phyloP scores from a whole-genome alignment of 306 rosid genomes.

The Spatholobus suberectus region DNA sequence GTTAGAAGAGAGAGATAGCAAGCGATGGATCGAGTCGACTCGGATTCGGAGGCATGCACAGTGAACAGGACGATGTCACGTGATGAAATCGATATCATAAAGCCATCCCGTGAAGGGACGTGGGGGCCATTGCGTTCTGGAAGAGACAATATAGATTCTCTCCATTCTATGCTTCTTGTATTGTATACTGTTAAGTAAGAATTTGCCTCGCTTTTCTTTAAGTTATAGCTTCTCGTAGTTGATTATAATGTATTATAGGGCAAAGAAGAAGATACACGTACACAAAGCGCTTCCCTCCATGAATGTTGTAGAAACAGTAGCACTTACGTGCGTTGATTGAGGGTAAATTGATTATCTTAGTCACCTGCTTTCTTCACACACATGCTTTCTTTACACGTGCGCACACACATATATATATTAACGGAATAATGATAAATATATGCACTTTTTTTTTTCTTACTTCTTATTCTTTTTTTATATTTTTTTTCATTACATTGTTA shows the following conservation, averaged over 20 bases:
- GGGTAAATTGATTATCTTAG: not conserved
- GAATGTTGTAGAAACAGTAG: not conserved
- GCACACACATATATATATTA: too few relatives aligned
- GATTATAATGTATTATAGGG: not conserved
- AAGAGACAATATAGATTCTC: slow-evolving; percentile 47
- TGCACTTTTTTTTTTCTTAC: too few relatives aligned
- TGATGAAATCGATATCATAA: slow-evolving; percentile 18
- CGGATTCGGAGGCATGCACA: slow-evolving; percentile 39
- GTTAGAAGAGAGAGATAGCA: not conserved
- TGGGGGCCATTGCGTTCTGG: slow-evolving; percentile 49
- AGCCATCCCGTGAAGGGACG: slow-evolving; percentile 49
- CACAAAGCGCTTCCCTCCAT: not conserved
- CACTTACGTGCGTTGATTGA: not conserved
- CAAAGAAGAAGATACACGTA: not conserved
- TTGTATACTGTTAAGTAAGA: not conserved
- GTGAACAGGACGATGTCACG: slow-evolving; percentile 16
- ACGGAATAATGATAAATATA: too few relatives aligned
- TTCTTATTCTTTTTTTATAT: too few relatives aligned
- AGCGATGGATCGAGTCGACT: slow-evolving; percentile 14
- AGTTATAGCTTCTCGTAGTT: not conserved
- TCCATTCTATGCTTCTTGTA: not conserved
- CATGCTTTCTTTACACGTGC: too few relatives aligned
- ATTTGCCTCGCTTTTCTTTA: not conserved
- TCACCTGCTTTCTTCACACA: not conserved
- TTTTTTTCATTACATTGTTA: too few relatives aligned